Evolutionary conservation across 768 basidiomycete species (phyloP).

Genomic region (Lentinula aciculospora): DNA sequence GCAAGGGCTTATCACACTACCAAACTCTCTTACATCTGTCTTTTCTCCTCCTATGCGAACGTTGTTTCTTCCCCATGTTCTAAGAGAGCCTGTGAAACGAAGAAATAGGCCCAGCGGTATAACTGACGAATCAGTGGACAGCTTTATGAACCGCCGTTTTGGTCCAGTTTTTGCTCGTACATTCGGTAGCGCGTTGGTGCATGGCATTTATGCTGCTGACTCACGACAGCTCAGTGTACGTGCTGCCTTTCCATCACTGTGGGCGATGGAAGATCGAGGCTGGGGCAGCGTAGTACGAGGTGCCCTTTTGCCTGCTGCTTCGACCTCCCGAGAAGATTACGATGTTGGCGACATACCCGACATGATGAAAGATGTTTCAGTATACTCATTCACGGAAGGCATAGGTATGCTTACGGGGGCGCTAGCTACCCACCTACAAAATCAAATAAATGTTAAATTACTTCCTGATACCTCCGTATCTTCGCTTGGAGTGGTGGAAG

Average conservation of each 20-base stretch:
- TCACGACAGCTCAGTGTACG: slow-evolving; percentile 68
- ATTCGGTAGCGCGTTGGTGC: slow-evolving; percentile 77
- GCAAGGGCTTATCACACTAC: slow-evolving; percentile 48
- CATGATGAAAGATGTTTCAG: slow-evolving; percentile 54
- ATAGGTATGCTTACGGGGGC: slow-evolving; percentile 59
- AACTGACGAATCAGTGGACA: slow-evolving; percentile 76
- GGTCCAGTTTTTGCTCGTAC: slow-evolving; percentile 66
- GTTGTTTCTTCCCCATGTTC: slow-evolving; percentile 45
- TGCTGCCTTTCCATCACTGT: slow-evolving; percentile 71
- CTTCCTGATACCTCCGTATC: slow-evolving; percentile 34
- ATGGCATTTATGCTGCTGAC: slow-evolving; percentile 92
- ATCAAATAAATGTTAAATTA: slow-evolving; percentile 54
- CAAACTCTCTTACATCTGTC: slow-evolving; percentile 32
- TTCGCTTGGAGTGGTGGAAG: slow-evolving; percentile 25
- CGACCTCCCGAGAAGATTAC: slow-evolving; percentile 25
- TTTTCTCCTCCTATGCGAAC: slow-evolving; percentile 33
- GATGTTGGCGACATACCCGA: slow-evolving; percentile 42
- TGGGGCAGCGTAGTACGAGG: slow-evolving; percentile 69
- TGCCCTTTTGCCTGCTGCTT: slow-evolving; percentile 25
- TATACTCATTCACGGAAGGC: slow-evolving; percentile 81
- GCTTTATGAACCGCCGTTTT: slow-evolving; percentile 71
- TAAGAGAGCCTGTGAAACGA: slow-evolving; percentile 53
- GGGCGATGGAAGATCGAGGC: slow-evolving; percentile 62
- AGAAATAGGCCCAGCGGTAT: slow-evolving; percentile 32
- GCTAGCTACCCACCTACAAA: slow-evolving; percentile 41